These are phyloP conservation scores for Hygrocybe punicea DNA, from an alignment of 768 basidiomycete genomes.

Conservation along the genomic window DNA sequence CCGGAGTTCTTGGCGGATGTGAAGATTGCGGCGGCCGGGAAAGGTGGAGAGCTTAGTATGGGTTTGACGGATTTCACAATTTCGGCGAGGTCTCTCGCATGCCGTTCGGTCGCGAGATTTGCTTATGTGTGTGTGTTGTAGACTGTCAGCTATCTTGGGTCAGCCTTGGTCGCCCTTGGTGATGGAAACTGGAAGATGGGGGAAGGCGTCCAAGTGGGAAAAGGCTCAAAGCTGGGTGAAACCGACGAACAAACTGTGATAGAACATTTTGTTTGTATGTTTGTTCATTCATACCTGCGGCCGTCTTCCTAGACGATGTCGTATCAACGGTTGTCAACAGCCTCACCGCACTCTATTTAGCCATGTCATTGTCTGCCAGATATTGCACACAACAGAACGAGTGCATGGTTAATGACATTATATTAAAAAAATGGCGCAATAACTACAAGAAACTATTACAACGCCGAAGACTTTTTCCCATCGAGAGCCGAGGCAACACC, in stretches of 20 bases:
- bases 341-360: conserved; percentile 60
- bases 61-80: conserved; percentile 60
- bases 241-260: conserved; percentile 58
- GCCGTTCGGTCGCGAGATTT: background rate
- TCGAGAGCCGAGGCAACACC: no score
- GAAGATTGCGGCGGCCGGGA: conserved; percentile 57
- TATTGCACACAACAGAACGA: no score
- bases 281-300: background rate
- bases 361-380: no score
- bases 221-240: conserved; percentile 45
- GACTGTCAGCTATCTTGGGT: conserved; percentile 63
- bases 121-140: conserved; percentile 26
- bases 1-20: conserved; percentile 81
- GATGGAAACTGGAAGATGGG: conserved; percentile 95
- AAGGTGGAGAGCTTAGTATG: conserved; percentile 58
- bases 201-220: conserved; percentile 66
- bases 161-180: conserved; percentile 66
- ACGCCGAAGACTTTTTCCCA: no score
- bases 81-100: conserved; percentile 38
- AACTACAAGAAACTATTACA: no score
- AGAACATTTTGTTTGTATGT: conserved; percentile 73
- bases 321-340: conserved; percentile 60
- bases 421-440: no score
- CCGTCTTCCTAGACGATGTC: conserved; percentile 75
- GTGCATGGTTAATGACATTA: no score